Conservation (phyloP, 305 asterid genomes). For the Euphrasia arctica region DNA sequence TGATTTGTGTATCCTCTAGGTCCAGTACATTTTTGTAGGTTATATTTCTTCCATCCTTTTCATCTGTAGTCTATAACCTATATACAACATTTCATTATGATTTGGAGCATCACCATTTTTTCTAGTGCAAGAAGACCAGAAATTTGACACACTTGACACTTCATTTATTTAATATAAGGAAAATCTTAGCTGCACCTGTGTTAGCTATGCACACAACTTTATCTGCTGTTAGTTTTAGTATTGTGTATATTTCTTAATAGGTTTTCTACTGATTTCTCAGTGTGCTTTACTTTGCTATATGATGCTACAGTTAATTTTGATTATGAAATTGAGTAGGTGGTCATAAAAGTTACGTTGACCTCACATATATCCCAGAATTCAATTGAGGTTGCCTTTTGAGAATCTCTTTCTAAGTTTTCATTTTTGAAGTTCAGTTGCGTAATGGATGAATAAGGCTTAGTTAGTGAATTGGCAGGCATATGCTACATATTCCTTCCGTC, state of each 20-base stretch:
- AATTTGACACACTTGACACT: background rate
- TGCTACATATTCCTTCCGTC: background rate
- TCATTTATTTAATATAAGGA: background rate
- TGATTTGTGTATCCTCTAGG: conserved; percentile 9
- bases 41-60: background rate
- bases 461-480: conserved; percentile 4
- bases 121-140: background rate
- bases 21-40: background rate
- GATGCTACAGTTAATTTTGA: background rate
- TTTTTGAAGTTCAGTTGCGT: background rate
- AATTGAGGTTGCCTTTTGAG: no score
- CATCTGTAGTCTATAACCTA: conserved; percentile 1
- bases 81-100: background rate
- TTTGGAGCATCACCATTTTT: background rate
- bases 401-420: background rate
- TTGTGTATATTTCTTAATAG: background rate
- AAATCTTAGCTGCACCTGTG: background rate
- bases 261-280: background rate
- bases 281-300: background rate
- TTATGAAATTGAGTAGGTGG: background rate
- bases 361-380: background rate
- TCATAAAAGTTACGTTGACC: background rate
- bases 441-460: background rate
- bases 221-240: background rate
- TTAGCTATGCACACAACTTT: conserved; percentile 3